phyloP scores from a whole-genome alignment of 305 asterid genomes.

The Lippia alba region DNA sequence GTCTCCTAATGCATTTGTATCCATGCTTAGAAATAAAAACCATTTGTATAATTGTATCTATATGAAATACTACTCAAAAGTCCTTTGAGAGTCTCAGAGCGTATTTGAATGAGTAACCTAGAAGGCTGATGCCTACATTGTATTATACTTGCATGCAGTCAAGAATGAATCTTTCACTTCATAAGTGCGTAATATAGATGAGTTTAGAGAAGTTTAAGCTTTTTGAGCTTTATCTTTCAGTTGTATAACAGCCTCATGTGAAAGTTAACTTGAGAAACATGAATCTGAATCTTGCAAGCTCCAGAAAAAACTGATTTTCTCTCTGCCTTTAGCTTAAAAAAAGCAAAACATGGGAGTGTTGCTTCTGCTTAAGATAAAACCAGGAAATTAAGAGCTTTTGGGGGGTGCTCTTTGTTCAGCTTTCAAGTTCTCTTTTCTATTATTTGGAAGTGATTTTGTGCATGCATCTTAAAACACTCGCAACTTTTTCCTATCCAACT shows the following conservation, averaged over 20 bases:
- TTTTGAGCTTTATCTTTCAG: background rate
- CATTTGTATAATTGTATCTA: slow-evolving; percentile 1
- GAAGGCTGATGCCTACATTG: background rate
- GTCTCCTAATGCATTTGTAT: slow-evolving; percentile 1
- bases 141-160: slow-evolving; percentile 4
- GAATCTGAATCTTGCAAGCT: no score
- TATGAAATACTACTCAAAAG: background rate
- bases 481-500: no score
- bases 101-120: background rate
- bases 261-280: background rate
- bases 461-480: no score
- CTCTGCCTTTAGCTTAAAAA: no score
- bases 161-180: slow-evolving; percentile 2
- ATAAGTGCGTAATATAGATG: background rate
- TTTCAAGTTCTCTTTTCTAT: no score
- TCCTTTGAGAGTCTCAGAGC: background rate
- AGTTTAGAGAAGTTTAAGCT: slow-evolving; percentile 1
- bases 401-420: no score
- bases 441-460: no score
- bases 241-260: slow-evolving; percentile 1
- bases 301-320: no score
- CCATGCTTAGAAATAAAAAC: background rate
- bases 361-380: no score
- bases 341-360: no score
- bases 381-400: no score